Conservation (phyloP, 192 early-diverging fungal species). For the Physocladia obscura region DNA sequence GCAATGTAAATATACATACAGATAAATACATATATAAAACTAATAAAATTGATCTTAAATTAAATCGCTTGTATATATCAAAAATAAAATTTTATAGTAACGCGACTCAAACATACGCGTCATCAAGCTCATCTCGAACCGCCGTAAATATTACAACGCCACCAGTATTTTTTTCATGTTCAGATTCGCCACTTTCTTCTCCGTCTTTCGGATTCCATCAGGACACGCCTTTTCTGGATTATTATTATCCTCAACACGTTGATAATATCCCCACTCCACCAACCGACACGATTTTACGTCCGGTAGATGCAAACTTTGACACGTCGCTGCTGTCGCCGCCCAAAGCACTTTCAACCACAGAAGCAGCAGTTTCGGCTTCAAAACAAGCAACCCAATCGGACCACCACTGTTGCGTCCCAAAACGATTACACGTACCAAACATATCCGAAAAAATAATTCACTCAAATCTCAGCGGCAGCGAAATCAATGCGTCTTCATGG, state of each 20-base stretch:
- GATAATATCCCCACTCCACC: background rate
- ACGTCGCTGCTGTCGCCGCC: background rate
- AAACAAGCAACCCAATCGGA: background rate
- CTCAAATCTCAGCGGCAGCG: background rate
- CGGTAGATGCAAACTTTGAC: background rate
- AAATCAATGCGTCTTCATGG: background rate
- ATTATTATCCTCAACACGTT: background rate
- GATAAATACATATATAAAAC: no score
- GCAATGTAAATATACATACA: no score
- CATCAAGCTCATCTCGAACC: background rate
- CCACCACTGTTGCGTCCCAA: background rate
- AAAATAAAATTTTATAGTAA: no score
- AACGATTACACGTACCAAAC: background rate
- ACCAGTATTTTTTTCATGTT: background rate
- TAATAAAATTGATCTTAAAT: no score
- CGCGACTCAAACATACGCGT: no score
- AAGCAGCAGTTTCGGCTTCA: background rate
- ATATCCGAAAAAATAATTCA: background rate
- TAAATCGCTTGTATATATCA: no score
- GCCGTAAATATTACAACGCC: background rate
- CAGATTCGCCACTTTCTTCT: background rate
- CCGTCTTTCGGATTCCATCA: background rate
- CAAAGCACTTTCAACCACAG: background rate
- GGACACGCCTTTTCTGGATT: background rate
- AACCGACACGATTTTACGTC: background rate